These are phyloP conservation scores for Allium fistulosum DNA, from an alignment of 106 monocot genomes.

Conservation along the genomic window DNA sequence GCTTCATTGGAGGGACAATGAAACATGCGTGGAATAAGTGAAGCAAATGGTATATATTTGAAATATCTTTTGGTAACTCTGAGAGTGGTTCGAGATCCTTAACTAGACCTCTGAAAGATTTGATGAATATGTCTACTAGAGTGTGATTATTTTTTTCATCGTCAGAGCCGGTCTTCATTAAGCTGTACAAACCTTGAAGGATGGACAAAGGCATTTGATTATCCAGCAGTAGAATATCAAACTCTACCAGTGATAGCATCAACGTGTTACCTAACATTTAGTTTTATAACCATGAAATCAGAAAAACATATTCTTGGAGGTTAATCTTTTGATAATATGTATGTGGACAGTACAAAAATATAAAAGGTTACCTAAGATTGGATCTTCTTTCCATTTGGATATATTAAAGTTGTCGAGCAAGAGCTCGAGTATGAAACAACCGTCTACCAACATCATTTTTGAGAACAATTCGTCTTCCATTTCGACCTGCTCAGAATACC, in stretches of 20 bases:
- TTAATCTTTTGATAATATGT: too few species aligned
- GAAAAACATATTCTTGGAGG: too few species aligned
- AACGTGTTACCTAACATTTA: neutral
- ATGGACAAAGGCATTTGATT: constrained; percentile 5
- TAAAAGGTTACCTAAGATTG: neutral
- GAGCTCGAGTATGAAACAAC: constrained; percentile 8
- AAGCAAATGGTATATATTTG: constrained; percentile 2
- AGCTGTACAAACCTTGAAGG: neutral
- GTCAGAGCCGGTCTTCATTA: neutral
- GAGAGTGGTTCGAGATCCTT: neutral
- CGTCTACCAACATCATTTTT: constrained; percentile 5
- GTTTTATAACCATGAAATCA: too few species aligned
- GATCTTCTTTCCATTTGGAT: neutral
- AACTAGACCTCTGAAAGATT: neutral
- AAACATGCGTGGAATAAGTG: constrained; percentile 8
- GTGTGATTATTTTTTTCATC: neutral
- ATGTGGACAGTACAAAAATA: neutral
- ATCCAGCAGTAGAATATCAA: constrained; percentile 5
- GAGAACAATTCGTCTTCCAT: neutral
- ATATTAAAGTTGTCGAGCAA: neutral
- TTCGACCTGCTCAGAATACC: neutral
- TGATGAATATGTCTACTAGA: neutral
- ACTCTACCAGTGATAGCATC: constrained; percentile 1
- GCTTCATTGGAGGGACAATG: neutral
- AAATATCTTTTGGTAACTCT: neutral